Evolutionary conservation across 2,329 filamentous ascomycete genomes (phyloP), one percentile per base, ranked within the genome.

Genomic region (Colletotrichum viniferum): DNA sequence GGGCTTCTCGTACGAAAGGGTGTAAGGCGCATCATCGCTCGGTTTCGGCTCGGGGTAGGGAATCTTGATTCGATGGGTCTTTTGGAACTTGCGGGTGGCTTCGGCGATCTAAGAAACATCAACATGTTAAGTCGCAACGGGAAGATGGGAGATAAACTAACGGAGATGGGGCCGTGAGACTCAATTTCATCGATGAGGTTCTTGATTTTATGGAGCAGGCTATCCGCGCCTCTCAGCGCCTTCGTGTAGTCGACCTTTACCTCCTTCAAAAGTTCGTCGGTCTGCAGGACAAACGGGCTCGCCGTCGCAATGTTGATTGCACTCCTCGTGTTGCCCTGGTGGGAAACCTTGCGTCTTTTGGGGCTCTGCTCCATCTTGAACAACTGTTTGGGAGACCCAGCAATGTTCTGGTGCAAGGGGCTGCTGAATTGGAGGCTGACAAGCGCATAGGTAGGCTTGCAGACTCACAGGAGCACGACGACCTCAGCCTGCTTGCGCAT

Each of bases 41-140:
- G 96, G 96, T 66, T 89, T 92, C 21, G 96, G 96, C n/a, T 93
- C 89, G 18, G 96, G 95, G 81, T 95, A 98, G 1, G 97, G 97
- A 63, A 98, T 90, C n/a, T 87, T 84, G 73, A 98, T 89, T 64
- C 91, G 91, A 81, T 92, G 88, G 55, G 89, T 88, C 83, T 92
- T 93, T 79, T 94, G 91, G 79, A 95, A 90, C 76, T 90, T 91
- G 81, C 92, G 87, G 0, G 87, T 88, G 10, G 95, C 95, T 79
- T 97, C 92, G 38, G 85, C 79, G 68, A 97, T 89, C 94, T 95
- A 78, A 28, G 24, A 62, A n/a, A 12, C 13, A 16, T 71, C 28
- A 71, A 52, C 34, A 38, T 18, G n/a, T 24, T 30, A 13, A 16
- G 28, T 28, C 6, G 60, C 80, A 43, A 43, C 30, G 7, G 43